These are phyloP conservation scores for Pichia phayaonensis DNA, from an alignment of 805 yeast species.

Conservation along the genomic window DNA sequence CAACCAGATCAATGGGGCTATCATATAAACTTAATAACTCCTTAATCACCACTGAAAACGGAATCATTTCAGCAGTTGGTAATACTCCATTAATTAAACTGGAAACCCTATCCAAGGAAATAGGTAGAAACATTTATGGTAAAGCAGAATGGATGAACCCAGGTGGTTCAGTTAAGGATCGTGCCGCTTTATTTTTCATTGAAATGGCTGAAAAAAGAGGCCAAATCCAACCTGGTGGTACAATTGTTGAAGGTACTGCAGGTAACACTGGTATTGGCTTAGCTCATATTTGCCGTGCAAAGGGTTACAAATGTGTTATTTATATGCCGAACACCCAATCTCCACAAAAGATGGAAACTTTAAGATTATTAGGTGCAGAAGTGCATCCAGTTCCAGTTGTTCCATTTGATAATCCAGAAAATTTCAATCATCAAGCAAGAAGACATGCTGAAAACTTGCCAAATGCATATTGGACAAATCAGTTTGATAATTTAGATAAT, in stretches of 20 bases:
- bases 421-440: conserved; percentile 82
- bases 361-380: conserved; percentile 74
- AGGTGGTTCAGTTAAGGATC: conserved; percentile 87
- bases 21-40: conserved; percentile 39
- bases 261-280: conserved; percentile 93
- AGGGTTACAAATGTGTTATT: conserved; percentile 79
- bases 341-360: conserved; percentile 67
- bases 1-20: conserved; percentile 6
- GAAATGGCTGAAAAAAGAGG: conserved; percentile 73
- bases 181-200: conserved; percentile 76
- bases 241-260: conserved; percentile 92
- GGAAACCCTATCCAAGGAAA: conserved; percentile 44
- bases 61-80: conserved; percentile 83
- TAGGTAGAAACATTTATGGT: conserved; percentile 72
- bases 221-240: conserved; percentile 65
- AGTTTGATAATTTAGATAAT: conserved; percentile 81
- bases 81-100: conserved; percentile 78
- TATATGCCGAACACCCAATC: conserved; percentile 92
- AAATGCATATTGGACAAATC: conserved; percentile 94
- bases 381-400: conserved; percentile 88
- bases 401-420: conserved; percentile 72
- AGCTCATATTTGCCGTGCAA: conserved; percentile 73
- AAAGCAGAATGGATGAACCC: conserved; percentile 93
- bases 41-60: conserved; percentile 59
- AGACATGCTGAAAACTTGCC: conserved; percentile 69